These are phyloP conservation scores for Chytriomyces sp. DNA, from an alignment of 192 early-diverging fungal genomes.

Conservation along the genomic window DNA sequence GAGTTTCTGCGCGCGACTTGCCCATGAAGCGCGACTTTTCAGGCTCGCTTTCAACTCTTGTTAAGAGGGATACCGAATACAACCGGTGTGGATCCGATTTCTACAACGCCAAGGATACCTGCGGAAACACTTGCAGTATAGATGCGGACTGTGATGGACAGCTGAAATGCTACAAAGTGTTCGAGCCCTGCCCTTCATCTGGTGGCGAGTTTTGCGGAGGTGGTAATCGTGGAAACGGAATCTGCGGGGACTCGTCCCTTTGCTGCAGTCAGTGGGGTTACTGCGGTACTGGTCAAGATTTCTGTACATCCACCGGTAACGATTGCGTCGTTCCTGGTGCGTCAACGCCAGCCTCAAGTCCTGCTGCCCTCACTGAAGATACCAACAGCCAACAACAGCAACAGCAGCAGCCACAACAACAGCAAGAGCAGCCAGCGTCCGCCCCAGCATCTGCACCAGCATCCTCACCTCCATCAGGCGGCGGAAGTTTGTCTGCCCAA, in stretches of 20 bases:
- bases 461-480: background rate
- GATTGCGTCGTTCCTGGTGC: too few species aligned
- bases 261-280: conserved; percentile 18
- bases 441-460: background rate
- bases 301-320: background rate
- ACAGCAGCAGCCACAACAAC: background rate
- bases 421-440: background rate
- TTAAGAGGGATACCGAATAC: background rate
- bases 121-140: background rate
- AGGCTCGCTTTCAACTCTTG: background rate
- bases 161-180: background rate
- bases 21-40: background rate
- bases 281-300: background rate
- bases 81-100: background rate
- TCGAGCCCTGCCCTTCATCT: background rate
- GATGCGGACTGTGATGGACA: background rate
- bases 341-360: too few species aligned
- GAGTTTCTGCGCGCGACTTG: background rate
- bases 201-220: conserved; percentile 1
- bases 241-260: background rate
- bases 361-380: too few species aligned
- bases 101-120: background rate
- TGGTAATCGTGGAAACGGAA: background rate
- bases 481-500: background rate
- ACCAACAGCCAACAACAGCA: background rate